Percentiles rank a stretch among this genome's conserved stretches.
Conservation (phyloP, 1,284 basidiomycete genomes). For the Austropuccinia psidii region DNA sequence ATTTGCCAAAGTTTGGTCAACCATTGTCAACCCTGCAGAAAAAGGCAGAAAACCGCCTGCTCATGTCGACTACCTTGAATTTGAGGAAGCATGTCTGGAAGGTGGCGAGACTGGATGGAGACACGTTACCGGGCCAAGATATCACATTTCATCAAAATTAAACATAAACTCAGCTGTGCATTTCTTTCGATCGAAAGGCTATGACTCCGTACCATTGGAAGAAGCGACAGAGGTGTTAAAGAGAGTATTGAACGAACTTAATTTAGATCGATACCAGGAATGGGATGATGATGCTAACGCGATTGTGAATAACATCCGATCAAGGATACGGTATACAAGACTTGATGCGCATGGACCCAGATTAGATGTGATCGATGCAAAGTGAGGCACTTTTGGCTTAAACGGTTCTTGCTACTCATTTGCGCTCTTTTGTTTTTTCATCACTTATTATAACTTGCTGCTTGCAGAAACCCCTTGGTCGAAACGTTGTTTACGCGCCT, state of each 20-base stretch:
- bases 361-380: slow-evolving; percentile 66
- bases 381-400: slow-evolving; percentile 52
- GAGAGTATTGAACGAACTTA: slow-evolving; percentile 70
- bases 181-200: slow-evolving; percentile 54
- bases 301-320: slow-evolving; percentile 66
- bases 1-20: slow-evolving; percentile 46
- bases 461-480: slow-evolving; percentile 63
- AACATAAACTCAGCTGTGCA: slow-evolving; percentile 59
- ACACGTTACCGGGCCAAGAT: slow-evolving; percentile 52
- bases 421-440: not conserved
- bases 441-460: not conserved
- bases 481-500: slow-evolving; percentile 85
- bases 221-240: slow-evolving; percentile 62
- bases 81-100: slow-evolving; percentile 17
- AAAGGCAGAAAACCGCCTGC: not conserved
- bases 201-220: slow-evolving; percentile 50
- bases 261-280: slow-evolving; percentile 74
- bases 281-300: slow-evolving; percentile 72
- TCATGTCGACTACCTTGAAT: slow-evolving; percentile 14
- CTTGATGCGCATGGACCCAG: slow-evolving; percentile 74
- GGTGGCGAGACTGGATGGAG: slow-evolving; percentile 1
- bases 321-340: slow-evolving; percentile 68
- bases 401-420: not conserved
- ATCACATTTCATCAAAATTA: slow-evolving; percentile 55
- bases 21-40: not conserved